Base-by-base conservation (phyloP, 2,329 filamentous ascomycete species). In the Aschersonia sp. region DNA sequence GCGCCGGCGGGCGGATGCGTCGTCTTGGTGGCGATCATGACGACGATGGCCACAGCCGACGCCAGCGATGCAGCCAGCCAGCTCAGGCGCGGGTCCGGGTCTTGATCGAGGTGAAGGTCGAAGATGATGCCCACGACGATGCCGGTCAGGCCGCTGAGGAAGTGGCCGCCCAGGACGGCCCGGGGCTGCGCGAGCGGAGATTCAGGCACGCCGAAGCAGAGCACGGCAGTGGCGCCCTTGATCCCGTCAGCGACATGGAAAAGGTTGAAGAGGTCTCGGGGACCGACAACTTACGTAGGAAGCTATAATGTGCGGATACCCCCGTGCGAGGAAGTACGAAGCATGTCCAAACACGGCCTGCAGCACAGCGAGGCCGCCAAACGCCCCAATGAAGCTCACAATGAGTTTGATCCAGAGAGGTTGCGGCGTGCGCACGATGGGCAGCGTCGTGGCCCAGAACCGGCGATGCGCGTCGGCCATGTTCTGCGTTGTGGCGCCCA, bases 1-100 rank as follows among this genome's bases (percentile, higher is more conserved):
- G 84, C 84, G 4, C 85, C 84, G 0, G 82, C 84, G 0, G 84
- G 85, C 0, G 84, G 84, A 54, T 89, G 82, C 0, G 85, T 71
- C 0, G 83, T 87, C 47, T 81, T 82, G 2, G 83, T 88, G 29
- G 86, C 56, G 0, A 72, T 73, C 84, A 88, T 89, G 48, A 78
- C 50, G 1, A 73, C 67, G 0, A 77, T 84, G 0, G 83, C 73
- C 3, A 72, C 59, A 0, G 78, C 82, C 53, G 82, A 85, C 1
- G 80, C 69, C 0, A 88, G 62, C 9, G 82, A 75, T 9, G 78
- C 83, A 1, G 73, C 82, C 0, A 86, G 57, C 73, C 79, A 85
- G 31, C 74, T 74, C 31, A 84, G 64, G n/a, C 40, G 40, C 35
- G 35, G 35, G 7, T 7, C 35, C 35, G 35, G 7, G 35, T 38